Percentiles rank a stretch among this genome's conserved stretches.
phyloP scores from a whole-genome alignment of 192 early-diverging fungal species.

The Rhizoclosmatium sp. region DNA sequence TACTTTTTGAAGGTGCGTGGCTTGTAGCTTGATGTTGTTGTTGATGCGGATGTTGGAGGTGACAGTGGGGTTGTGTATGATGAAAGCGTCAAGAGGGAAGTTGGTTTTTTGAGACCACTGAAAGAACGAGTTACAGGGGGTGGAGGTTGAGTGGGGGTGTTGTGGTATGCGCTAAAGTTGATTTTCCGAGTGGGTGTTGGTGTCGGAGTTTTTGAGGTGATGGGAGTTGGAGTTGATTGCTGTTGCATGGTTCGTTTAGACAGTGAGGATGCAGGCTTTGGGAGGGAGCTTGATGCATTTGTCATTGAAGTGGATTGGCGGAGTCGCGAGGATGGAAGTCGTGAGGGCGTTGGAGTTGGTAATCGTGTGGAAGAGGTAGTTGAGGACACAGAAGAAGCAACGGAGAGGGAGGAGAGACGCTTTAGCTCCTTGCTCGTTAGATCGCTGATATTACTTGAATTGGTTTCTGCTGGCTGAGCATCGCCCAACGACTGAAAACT shows the following conservation, averaged over 20 bases:
- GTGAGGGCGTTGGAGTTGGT: not conserved
- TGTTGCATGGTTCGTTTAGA: not conserved
- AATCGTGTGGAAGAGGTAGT: not conserved
- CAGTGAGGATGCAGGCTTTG: not conserved
- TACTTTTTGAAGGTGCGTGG: constrained; percentile 49
- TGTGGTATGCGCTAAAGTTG: constrained; percentile 13
- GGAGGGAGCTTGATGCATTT: not conserved
- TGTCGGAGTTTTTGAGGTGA: not conserved
- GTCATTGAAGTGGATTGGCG: not conserved
- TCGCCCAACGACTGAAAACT: not conserved
- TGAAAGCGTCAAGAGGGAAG: constrained; percentile 2
- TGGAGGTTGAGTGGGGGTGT: not conserved
- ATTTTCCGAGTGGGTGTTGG: constrained; percentile 19
- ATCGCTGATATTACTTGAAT: not conserved
- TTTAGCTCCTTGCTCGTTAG: not conserved
- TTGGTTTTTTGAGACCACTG: not conserved
- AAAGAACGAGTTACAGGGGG: not conserved
- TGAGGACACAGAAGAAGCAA: not conserved
- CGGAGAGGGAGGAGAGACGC: not conserved
- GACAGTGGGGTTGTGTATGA: not conserved
- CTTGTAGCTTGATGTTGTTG: constrained; percentile 33
- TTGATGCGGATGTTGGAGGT: not conserved
- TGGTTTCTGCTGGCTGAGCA: not conserved
- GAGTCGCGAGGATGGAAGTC: not conserved
- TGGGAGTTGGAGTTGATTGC: not conserved